Conservation (phyloP, 169 alveolate species). For the Plasmodium relictum region DNA sequence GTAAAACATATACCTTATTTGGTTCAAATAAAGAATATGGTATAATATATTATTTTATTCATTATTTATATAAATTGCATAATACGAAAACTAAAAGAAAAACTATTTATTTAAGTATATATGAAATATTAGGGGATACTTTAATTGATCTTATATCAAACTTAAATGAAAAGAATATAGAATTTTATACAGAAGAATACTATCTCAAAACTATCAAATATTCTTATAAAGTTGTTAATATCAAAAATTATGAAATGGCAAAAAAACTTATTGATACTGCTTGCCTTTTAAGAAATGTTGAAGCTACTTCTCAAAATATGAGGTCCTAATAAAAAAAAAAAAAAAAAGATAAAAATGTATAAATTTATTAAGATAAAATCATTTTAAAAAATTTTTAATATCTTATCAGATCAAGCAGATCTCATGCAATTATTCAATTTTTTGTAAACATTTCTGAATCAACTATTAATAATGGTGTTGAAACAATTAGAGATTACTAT, state of each 20-base stretch:
- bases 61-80: constrained; percentile 31
- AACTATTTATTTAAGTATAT: constrained; percentile 42
- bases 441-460: constrained; percentile 53
- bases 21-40: constrained; percentile 64
- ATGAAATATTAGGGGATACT: constrained; percentile 52
- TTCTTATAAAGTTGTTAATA: constrained; percentile 61
- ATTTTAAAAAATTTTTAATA: neutral
- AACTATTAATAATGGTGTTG: constrained; percentile 13
- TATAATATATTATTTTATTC: constrained; percentile 28
- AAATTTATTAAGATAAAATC: neutral
- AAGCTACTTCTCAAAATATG: constrained; percentile 65
- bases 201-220: constrained; percentile 42
- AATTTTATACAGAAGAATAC: constrained; percentile 49
- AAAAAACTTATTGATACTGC: constrained; percentile 63
- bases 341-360: neutral
- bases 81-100: neutral
- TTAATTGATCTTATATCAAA: constrained; percentile 39
- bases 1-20: constrained; percentile 55
- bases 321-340: constrained; percentile 2
- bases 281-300: constrained; percentile 54
- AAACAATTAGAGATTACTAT: constrained; percentile 45
- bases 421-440: constrained; percentile 70
- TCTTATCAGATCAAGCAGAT: constrained; percentile 61
- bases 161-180: constrained; percentile 18
- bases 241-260: constrained; percentile 36